These are phyloP conservation scores for Calocera viscosa DNA, from an alignment of 768 basidiomycete genomes.

Conservation along the genomic window DNA sequence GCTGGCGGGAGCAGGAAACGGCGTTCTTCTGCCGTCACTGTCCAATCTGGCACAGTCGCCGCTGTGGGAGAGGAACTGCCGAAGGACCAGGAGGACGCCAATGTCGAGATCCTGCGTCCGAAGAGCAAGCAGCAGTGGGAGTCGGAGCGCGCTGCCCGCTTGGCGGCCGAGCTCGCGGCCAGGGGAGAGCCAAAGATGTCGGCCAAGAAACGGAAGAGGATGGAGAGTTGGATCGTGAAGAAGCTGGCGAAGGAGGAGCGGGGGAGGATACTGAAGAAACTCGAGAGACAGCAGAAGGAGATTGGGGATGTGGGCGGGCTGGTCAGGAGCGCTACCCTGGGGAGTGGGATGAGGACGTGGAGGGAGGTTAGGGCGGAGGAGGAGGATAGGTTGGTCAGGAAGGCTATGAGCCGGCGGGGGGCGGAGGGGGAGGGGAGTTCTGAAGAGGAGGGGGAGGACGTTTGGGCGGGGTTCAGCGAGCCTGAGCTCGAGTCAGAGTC, in stretches of 20 bases:
- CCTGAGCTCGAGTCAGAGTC: constrained; percentile 21
- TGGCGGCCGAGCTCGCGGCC: constrained; percentile 11
- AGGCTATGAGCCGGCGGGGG: not conserved
- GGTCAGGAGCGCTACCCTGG: not conserved
- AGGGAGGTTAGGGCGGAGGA: not conserved
- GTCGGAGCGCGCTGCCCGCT: constrained; percentile 42
- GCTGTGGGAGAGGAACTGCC: constrained; percentile 9
- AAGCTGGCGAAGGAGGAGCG: constrained; percentile 87
- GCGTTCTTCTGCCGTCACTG: constrained; percentile 22
- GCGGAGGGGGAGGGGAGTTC: constrained; percentile 13
- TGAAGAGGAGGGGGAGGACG: constrained; percentile 27
- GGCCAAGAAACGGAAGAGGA: constrained; percentile 71
- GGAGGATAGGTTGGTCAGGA: not conserved
- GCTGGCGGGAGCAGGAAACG: constrained; percentile 50
- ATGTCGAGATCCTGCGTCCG: constrained; percentile 44
- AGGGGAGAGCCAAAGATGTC: constrained; percentile 54
- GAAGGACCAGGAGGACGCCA: constrained; percentile 32
- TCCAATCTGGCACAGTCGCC: constrained; percentile 20
- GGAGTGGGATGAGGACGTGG: constrained; percentile 1
- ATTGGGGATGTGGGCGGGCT: not conserved
- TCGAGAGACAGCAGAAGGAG: constrained; percentile 45
- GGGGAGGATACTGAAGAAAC: constrained; percentile 57
- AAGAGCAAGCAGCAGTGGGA: constrained; percentile 54
- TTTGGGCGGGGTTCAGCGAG: constrained; percentile 19
- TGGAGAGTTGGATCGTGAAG: constrained; percentile 92